Base-by-base conservation (phyloP, 179 eudicot genomes). In the Drosera spatulata region DNA sequence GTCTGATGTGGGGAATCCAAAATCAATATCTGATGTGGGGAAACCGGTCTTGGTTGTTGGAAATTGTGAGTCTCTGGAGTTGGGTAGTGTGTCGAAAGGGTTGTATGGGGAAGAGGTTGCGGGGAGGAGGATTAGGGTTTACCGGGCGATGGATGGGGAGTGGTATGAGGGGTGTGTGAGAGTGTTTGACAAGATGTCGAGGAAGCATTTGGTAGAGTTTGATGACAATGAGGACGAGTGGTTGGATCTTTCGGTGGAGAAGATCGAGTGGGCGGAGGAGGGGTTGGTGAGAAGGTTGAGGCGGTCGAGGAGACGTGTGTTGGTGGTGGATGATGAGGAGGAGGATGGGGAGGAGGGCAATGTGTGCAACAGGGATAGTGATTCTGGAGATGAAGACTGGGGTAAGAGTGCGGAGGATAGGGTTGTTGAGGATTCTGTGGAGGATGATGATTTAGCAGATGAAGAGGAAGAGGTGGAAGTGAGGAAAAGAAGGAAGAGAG, bases 91-190 rank as follows among this genome's bases (percentile, higher is more conserved):
- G 37, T 3, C 62, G 6, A 52, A 57, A 50, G 62, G 41, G 52
- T 62, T 54, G 22, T 73, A 59, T 54, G 88, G 81, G 2, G 78
- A 77, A 2, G 89, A 91, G 55, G 89, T 81, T 13, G 79, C 86
- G 53, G 62, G 74, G 56, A 68, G 63, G 63, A 79, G 86, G 51
- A 61, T 93, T 69, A 82, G 73, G 85, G 95, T 93, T 71, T 93
- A 70, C 52, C 86, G 99, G 99, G 93, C 96, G 47, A 62, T 93
- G 15, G 99, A 93, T 42, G 68, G 77, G 58, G 55, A 66, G 13
- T 93, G 99, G 98, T 88, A 88, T 59, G 88, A 84, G 55, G 99
- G 99, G 9, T 62, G 56, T 50, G 88, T 93, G 59, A 85, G 71
- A 64, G 73, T 75, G 58, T 88, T 74, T 49, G 86, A 91, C 69